These are phyloP conservation scores for Daedaleopsis sinensis DNA, from an alignment of 768 basidiomycete genomes.

Conservation along the genomic window DNA sequence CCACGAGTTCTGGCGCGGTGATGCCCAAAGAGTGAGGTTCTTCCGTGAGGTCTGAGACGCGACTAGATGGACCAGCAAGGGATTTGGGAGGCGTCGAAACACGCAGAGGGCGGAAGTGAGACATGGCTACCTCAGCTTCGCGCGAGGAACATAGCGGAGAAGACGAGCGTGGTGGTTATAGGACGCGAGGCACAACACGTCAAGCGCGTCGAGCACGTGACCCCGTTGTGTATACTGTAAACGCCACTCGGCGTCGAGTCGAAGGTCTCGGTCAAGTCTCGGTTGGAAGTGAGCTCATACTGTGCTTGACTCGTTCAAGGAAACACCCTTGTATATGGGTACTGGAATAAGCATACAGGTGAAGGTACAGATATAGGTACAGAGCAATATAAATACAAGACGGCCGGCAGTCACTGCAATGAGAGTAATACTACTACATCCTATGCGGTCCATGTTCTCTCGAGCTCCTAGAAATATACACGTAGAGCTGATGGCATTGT, in stretches of 20 bases:
- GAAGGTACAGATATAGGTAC: neutral
- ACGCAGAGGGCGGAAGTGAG: slow-evolving; percentile 36
- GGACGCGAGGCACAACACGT: slow-evolving; percentile 11
- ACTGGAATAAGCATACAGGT: no score
- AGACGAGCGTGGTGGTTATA: slow-evolving; percentile 2
- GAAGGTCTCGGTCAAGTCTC: no score
- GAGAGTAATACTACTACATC: no score
- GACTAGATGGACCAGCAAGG: slow-evolving; percentile 8
- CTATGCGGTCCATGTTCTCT: neutral
- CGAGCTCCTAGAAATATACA: slow-evolving; percentile 70
- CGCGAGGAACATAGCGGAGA: slow-evolving; percentile 10
- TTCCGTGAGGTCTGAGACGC: slow-evolving; percentile 16
- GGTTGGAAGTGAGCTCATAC: no score
- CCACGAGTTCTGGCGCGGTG: slow-evolving; percentile 35
- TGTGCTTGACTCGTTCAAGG: no score
- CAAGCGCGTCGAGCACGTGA: slow-evolving; percentile 19
- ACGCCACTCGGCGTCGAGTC: no score
- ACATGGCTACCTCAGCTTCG: slow-evolving; percentile 26
- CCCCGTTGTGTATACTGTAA: no score
- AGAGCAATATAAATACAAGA: neutral
- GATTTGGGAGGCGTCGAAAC: slow-evolving; percentile 35
- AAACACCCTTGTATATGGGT: no score
- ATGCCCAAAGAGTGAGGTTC: slow-evolving; percentile 14
- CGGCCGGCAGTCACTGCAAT: no score
- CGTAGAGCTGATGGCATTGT: slow-evolving; percentile 54